Evolutionary conservation across 176 grass and related monocot species (phyloP).

Genomic region (Aegilops bicornis): DNA sequence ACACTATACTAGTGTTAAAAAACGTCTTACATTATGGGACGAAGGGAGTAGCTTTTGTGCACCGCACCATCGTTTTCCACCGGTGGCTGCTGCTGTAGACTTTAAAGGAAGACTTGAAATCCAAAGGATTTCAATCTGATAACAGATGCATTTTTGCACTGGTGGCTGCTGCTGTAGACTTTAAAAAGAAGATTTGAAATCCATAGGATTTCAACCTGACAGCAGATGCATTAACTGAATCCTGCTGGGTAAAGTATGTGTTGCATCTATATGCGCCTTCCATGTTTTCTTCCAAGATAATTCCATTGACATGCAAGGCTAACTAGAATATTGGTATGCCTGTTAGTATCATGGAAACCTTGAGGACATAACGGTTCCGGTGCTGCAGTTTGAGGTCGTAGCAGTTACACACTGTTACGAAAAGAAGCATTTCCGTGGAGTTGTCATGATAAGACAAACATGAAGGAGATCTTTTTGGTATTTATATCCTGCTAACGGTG

Average conservation of each 20-base stretch:
- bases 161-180: slow-evolving; percentile 35
- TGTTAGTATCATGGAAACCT: too few species aligned
- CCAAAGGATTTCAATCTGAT: too few species aligned
- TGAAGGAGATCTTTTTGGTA: background rate
- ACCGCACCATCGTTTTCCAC: background rate
- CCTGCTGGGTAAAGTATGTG: slow-evolving; percentile 71
- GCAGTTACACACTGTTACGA: too few species aligned
- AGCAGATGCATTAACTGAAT: slow-evolving; percentile 55
- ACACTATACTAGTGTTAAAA: too few species aligned
- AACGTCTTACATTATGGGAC: too few species aligned
- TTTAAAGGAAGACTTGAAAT: slow-evolving; percentile 71
- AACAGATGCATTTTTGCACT: slow-evolving; percentile 17
- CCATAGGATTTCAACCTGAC: too few species aligned
- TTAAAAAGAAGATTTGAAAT: slow-evolving; percentile 68
- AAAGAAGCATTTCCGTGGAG: too few species aligned
- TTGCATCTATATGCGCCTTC: background rate
- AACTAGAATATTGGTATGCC: too few species aligned
- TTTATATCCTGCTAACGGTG: background rate
- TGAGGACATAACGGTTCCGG: too few species aligned
- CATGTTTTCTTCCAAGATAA: background rate
- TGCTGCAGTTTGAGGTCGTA: too few species aligned
- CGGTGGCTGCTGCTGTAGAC: slow-evolving; percentile 20
- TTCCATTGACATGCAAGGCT: background rate
- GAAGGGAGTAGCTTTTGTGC: background rate
- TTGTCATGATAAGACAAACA: too few species aligned